These are phyloP conservation scores for Mortierella antarctica DNA, from an alignment of 192 early-diverging fungal genomes.

Conservation along the genomic window DNA sequence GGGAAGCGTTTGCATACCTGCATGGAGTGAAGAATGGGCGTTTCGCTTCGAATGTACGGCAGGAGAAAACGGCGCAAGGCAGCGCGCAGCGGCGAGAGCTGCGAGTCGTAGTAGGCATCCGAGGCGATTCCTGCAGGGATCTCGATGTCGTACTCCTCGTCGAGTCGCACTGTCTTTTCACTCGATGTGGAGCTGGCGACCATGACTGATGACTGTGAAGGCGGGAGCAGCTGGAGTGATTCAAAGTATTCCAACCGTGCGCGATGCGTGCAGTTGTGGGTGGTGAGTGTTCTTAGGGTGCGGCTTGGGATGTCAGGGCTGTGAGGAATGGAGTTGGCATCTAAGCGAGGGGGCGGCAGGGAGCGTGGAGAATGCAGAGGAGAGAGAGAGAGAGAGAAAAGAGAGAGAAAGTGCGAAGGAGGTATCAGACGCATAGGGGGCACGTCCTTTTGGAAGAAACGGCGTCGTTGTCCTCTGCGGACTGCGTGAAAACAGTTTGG, in stretches of 20 bases:
- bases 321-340: not conserved
- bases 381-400: not conserved
- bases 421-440: not conserved
- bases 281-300: not conserved
- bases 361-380: not conserved
- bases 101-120: slow-evolving; percentile 60
- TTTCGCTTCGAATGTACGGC: slow-evolving; percentile 59
- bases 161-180: slow-evolving; percentile 17
- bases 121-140: slow-evolving; percentile 50
- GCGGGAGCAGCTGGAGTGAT: not conserved
- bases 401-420: slow-evolving; percentile 4
- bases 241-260: not conserved
- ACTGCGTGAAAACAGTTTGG: not conserved
- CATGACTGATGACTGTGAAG: not conserved
- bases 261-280: not conserved
- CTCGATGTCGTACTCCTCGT: slow-evolving; percentile 45
- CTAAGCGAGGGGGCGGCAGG: not conserved
- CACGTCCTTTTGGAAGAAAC: not conserved
- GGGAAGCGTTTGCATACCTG: no score
- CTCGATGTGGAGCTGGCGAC: not conserved
- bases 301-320: not conserved
- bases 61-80: slow-evolving; percentile 56
- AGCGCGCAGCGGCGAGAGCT: slow-evolving; percentile 56
- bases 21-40: slow-evolving; percentile 57
- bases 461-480: not conserved